Evolutionary conservation across 495 filamentous ascomycete species (phyloP), one percentile per base, ranked within the genome.

Genomic region (Podospora australis): DNA sequence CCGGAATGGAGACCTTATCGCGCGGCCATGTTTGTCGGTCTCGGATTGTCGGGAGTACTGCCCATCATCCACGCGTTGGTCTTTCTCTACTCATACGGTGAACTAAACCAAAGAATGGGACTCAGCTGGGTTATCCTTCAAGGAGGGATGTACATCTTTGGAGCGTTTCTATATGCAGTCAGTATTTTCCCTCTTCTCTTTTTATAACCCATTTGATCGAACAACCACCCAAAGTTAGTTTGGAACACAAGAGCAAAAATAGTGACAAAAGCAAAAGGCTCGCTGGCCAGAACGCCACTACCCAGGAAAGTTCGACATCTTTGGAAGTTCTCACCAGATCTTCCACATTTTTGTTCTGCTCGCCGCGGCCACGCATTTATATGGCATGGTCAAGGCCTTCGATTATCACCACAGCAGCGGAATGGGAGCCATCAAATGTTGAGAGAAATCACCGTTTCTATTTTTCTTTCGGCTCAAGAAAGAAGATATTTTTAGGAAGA

Each of bases 1-100:
- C 85, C 92, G 4, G 70, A 69, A 17, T 92, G 83, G 80, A 75
- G 91, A 11, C 87, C 88, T 11, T 89, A 94, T 63, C 81, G 92
- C 32, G 89, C 94, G 8, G 70, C 75, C 46, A 95, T 97, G 88
- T 98, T 96, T 64, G 83, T 95, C 32, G 78, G 77, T 21, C 84
- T 97, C 70, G 92, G 92, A 8, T 69, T 89, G 35, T 95, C 87
- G 9, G 89, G 86, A 6, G 70, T 90, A 16, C 72, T 96, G 44
- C 92, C 92, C 1, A 79, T 80, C 21, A 50, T 72, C 42, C 88
- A 95, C 60, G 88, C 85, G 11, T 39, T 26, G 14, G 23, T 92
- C 26, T 46, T 53, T 16, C 58, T 85, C 10, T 87, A 85, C 38
- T 61, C 66, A 14, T 71, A 69, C 45, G 14, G 17, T 7, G 17